Evolutionary conservation across 2,329 filamentous ascomycete genomes (phyloP), one percentile per base, ranked within the genome.

Genomic region (Meredithiella fracta): DNA sequence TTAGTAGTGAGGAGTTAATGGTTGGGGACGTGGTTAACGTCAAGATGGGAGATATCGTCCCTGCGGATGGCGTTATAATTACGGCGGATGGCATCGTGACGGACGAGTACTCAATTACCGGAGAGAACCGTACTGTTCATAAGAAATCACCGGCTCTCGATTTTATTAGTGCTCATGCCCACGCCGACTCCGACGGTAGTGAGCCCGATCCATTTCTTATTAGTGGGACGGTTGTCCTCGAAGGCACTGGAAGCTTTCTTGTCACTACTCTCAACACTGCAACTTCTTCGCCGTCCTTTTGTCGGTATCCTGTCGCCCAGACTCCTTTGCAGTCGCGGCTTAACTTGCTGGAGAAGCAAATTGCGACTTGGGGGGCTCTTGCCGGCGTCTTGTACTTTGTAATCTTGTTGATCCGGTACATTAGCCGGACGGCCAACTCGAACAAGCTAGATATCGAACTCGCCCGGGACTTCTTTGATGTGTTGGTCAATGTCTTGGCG

Each of bases 311-410:
- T 59, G 80, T 82, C 57, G 82, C 90, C 64, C 83, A 85, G 23
- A 91, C 86, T 1, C 86, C 86, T 2, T 59, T 91, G 6, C 86
- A 91, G 66, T 81, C 77, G 2, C 90, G 89, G 67, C 72, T 91
- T 58, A 88, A 89, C 61, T 73, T 80, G 3, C 72, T 91, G 17
- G 86, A 86, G 5, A 85, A 87, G 62, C 85, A 88, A 63, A 88
- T 91, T 57, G 71, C 71, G 23, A 66, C 68, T 1, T 67, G 71
- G 55, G 70, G 70, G 7, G 63, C 63, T 20, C 60, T 68, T 42
- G 72, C 66, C n/a, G 70, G 70, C 34, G 60, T 66, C 22, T 61
- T 72, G 38, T 71, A 72, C 62, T 72, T 72, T 57, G 57, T 70
- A 8, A 62, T 72, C 26, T 63, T 71, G 2, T 68, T 72, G 29